A percentile compares a stretch with the other conserved stretches of the same genome.
Conservation (phyloP, 257 asterid species). For the Anisodus tanguticus region DNA sequence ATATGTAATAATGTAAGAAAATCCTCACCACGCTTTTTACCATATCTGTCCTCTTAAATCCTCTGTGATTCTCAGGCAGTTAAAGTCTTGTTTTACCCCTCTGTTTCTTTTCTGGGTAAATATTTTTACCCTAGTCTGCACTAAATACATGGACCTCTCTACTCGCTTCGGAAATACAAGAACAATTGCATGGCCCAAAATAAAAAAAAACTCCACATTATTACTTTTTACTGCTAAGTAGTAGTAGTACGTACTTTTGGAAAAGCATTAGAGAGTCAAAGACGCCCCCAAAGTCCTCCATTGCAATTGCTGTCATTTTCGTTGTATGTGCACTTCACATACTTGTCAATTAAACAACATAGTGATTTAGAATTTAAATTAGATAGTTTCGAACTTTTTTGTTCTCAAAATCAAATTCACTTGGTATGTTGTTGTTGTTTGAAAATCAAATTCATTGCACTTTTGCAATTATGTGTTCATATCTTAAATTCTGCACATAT, state of each 20-base stretch:
- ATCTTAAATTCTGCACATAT: too few species aligned
- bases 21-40: background rate
- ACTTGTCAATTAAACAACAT: background rate
- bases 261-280: background rate
- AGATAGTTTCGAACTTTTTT: background rate
- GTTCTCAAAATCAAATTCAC: background rate
- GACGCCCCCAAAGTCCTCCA: background rate
- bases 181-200: background rate
- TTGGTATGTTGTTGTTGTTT: too few species aligned
- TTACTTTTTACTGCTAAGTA: background rate
- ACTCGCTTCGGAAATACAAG: constrained; percentile 52
- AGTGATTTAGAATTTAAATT: background rate
- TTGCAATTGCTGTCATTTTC: background rate
- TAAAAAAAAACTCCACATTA: background rate
- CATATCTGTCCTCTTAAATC: background rate
- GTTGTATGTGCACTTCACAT: background rate
- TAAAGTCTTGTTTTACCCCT: constrained; percentile 15
- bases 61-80: constrained; percentile 18
- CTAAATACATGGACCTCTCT: constrained; percentile 52
- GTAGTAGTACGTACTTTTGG: background rate
- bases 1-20: constrained; percentile 18
- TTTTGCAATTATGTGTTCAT: too few species aligned
- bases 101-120: constrained; percentile 42
- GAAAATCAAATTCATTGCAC: too few species aligned
- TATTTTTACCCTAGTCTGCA: constrained; percentile 43